A percentile compares a stretch with the other conserved stretches of the same genome.
Evolutionary conservation across 495 filamentous ascomycete genomes (phyloP).

Genomic region (Trichoderma erinaceum): DNA sequence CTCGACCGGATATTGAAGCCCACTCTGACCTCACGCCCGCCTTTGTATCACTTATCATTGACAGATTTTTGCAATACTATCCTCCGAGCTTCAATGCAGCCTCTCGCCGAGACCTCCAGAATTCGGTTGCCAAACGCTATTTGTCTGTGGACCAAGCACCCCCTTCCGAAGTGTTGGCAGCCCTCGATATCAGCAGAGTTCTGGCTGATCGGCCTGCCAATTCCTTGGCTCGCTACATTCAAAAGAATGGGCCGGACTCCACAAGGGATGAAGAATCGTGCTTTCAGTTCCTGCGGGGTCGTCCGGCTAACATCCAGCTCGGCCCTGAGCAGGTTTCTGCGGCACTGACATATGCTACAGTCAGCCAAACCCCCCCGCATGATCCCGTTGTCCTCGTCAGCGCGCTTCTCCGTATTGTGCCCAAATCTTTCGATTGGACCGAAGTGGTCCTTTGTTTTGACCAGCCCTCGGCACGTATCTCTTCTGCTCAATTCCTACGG

Average conservation of each 20-base stretch:
- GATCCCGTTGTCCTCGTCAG: slow-evolving; percentile 67
- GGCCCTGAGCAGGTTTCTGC: slow-evolving; percentile 76
- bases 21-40: slow-evolving; percentile 55
- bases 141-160: slow-evolving; percentile 51
- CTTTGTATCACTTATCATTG: slow-evolving; percentile 70
- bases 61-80: slow-evolving; percentile 73
- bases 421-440: slow-evolving; percentile 69
- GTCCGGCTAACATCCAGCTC: slow-evolving; percentile 61
- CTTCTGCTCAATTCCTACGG: slow-evolving; percentile 69
- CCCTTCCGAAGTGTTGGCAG: slow-evolving; percentile 65
- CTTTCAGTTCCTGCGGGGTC: slow-evolving; percentile 51
- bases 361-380: slow-evolving; percentile 67
- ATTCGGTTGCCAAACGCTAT: slow-evolving; percentile 64
- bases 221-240: slow-evolving; percentile 68
- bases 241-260: slow-evolving; percentile 61
- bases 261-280: slow-evolving; percentile 47
- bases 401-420: slow-evolving; percentile 39
- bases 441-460: slow-evolving; percentile 78
- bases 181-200: slow-evolving; percentile 66
- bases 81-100: slow-evolving; percentile 75
- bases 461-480: slow-evolving; percentile 66
- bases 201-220: slow-evolving; percentile 54
- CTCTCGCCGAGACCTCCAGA: slow-evolving; percentile 58
- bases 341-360: slow-evolving; percentile 67
- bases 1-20: slow-evolving; percentile 47